phyloP scores from a whole-genome alignment of 2,329 filamentous ascomycete genomes.

The Conoideocrella luteorostrata region DNA sequence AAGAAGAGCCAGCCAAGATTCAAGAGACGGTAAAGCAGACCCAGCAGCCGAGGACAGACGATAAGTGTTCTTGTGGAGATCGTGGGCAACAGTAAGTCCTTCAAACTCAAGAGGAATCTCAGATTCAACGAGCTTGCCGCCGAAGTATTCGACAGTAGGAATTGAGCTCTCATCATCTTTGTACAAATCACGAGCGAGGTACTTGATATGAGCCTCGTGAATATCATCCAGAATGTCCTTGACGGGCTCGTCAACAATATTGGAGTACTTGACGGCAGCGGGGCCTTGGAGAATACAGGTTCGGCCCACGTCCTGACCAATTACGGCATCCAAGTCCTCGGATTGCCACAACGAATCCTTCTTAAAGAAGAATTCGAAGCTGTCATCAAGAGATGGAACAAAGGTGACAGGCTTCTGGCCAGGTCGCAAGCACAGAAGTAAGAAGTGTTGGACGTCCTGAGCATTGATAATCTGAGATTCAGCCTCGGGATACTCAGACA shows the following conservation, averaged over 20 bases:
- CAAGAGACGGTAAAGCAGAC: constrained; percentile 66
- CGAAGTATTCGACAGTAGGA: constrained; percentile 89
- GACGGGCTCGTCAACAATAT: constrained; percentile 83
- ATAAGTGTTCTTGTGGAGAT: constrained; percentile 73
- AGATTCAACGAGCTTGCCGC: constrained; percentile 71
- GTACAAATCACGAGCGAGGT: constrained; percentile 75
- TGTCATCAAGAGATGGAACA: constrained; percentile 89
- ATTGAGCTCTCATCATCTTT: constrained; percentile 64
- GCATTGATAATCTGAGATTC: constrained; percentile 92
- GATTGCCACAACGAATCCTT: constrained; percentile 99
- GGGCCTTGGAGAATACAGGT: constrained; percentile 96
- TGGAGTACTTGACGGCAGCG: constrained; percentile 86
- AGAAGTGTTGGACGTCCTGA: constrained; percentile 95
- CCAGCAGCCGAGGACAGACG: constrained; percentile 71
- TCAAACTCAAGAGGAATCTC: constrained; percentile 74
- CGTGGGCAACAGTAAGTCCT: constrained; percentile 75
- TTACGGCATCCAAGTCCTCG: constrained; percentile 91
- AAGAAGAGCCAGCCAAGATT: constrained; percentile 82
- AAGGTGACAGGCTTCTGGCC: constrained; percentile 96
- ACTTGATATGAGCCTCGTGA: constrained; percentile 79
- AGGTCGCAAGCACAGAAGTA: constrained; percentile 83
- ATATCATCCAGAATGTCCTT: constrained; percentile 91
- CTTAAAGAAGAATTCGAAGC: constrained; percentile 99
- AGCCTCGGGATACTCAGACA: constrained; percentile 78
- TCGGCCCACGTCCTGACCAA: constrained; percentile 90